Evolutionary conservation across 495 filamentous ascomycete species (phyloP).

Genomic region (Podospora pseudocomata): DNA sequence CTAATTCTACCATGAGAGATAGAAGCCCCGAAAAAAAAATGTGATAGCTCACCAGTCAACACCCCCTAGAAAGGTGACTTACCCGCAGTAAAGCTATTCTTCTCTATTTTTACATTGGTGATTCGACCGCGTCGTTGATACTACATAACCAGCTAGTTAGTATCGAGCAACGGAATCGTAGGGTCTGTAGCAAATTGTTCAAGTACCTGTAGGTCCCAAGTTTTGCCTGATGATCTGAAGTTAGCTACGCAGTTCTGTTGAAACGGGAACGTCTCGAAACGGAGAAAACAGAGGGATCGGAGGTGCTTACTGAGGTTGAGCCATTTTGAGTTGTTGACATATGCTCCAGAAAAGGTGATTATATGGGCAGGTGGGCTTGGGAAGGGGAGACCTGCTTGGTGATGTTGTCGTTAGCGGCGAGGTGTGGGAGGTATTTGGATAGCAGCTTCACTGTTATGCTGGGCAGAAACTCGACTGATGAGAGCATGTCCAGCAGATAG

Average conservation of each 20-base stretch:
- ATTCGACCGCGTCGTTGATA: too few species aligned
- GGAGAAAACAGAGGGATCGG: not conserved
- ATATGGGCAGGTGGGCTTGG: not conserved
- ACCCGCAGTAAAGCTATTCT: not conserved
- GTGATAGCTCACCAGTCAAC: not conserved
- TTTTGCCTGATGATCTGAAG: not conserved
- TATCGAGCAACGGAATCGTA: too few species aligned
- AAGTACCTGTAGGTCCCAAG: too few species aligned
- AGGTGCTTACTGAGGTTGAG: not conserved
- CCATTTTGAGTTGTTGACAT: not conserved
- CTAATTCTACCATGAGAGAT: not conserved
- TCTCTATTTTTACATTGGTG: not conserved
- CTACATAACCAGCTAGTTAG: too few species aligned
- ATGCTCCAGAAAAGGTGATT: not conserved
- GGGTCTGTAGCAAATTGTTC: too few species aligned
- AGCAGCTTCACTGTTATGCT: not conserved
- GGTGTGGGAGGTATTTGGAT: not conserved
- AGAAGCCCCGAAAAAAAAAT: not conserved
- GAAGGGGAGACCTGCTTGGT: not conserved
- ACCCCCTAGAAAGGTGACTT: not conserved
- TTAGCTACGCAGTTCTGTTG: not conserved
- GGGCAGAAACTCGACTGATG: not conserved
- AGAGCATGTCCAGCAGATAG: not conserved
- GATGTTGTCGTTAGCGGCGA: not conserved
- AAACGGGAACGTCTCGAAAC: not conserved